phyloP scores from a whole-genome alignment of 768 basidiomycete species.

The Tricholoma flavovirens region DNA sequence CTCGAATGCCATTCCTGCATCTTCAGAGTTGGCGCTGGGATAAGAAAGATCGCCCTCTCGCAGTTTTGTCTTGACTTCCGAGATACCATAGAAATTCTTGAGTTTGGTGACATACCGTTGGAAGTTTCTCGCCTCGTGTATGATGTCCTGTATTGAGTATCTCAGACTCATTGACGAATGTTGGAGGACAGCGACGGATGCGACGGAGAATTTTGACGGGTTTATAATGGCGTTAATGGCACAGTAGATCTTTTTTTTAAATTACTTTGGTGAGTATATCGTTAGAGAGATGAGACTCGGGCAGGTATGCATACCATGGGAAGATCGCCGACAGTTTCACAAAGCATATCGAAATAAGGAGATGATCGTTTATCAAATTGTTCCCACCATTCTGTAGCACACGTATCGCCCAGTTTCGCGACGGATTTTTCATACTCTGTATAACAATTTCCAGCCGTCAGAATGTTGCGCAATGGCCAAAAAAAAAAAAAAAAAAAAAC shows the following conservation, averaged over 20 bases:
- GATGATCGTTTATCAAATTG: slow-evolving; percentile 8
- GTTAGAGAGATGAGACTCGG: neutral
- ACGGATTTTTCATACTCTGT: slow-evolving; percentile 26
- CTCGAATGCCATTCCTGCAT: slow-evolving; percentile 24
- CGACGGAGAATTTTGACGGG: slow-evolving; percentile 31
- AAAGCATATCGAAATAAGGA: slow-evolving; percentile 12
- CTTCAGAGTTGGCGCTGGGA: slow-evolving; percentile 13
- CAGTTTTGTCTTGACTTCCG: slow-evolving; percentile 18
- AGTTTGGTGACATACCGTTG: slow-evolving; percentile 22
- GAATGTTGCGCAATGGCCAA: neutral
- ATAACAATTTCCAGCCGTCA: neutral
- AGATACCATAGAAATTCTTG: slow-evolving; percentile 26
- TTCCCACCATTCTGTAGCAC: slow-evolving; percentile 18
- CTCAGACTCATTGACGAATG: slow-evolving; percentile 27
- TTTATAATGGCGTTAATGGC: slow-evolving; percentile 23
- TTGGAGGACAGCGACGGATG: slow-evolving; percentile 36
- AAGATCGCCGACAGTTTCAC: slow-evolving; percentile 20
- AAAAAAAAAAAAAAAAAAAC: too few species aligned
- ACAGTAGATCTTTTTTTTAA: slow-evolving; percentile 33
- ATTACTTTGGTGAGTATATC: neutral
- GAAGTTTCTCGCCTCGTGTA: slow-evolving; percentile 16
- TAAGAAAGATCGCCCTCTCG: slow-evolving; percentile 22
- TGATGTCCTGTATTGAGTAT: slow-evolving; percentile 17
- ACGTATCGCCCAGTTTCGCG: slow-evolving; percentile 16
- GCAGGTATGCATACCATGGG: slow-evolving; percentile 23